Percentiles rank a stretch among this genome's conserved stretches.
Evolutionary conservation across 441 rosid species (phyloP).

Genomic region (Bruguiera hainesii): DNA sequence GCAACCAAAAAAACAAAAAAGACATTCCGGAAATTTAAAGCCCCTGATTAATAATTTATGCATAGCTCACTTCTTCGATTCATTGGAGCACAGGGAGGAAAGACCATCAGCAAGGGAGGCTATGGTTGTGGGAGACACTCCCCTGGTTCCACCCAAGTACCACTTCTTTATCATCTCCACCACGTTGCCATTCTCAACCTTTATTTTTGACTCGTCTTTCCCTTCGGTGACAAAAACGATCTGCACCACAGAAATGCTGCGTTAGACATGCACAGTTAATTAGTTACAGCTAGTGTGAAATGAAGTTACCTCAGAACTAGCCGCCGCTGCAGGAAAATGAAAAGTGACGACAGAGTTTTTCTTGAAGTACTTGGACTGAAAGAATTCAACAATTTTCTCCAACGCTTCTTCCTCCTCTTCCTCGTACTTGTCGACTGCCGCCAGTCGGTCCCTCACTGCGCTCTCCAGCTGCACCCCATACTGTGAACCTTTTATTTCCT

Average conservation of each 20-base stretch:
- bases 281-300: too few species aligned
- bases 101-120: slow-evolving; percentile 51
- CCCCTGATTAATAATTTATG: too few species aligned
- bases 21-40: too few species aligned
- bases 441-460: slow-evolving; percentile 67
- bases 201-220: slow-evolving; percentile 54
- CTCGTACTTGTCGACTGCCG: slow-evolving; percentile 74
- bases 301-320: slow-evolving; percentile 45
- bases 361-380: slow-evolving; percentile 83
- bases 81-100: slow-evolving; percentile 41
- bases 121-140: slow-evolving; percentile 66
- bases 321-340: slow-evolving; percentile 53
- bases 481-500: slow-evolving; percentile 83
- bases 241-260: slow-evolving; percentile 24
- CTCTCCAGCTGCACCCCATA: slow-evolving; percentile 77
- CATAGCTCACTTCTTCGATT: too few species aligned
- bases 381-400: slow-evolving; percentile 71
- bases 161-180: slow-evolving; percentile 77
- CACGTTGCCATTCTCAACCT: slow-evolving; percentile 68
- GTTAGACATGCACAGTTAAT: too few species aligned
- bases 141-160: slow-evolving; percentile 81
- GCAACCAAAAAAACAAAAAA: too few species aligned
- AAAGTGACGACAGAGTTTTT: slow-evolving; percentile 59
- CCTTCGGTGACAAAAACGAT: slow-evolving; percentile 55
- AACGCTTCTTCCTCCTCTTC: slow-evolving; percentile 85